phyloP scores from a whole-genome alignment of 2,329 filamentous ascomycete genomes.

The Xylariaceae sp. region DNA sequence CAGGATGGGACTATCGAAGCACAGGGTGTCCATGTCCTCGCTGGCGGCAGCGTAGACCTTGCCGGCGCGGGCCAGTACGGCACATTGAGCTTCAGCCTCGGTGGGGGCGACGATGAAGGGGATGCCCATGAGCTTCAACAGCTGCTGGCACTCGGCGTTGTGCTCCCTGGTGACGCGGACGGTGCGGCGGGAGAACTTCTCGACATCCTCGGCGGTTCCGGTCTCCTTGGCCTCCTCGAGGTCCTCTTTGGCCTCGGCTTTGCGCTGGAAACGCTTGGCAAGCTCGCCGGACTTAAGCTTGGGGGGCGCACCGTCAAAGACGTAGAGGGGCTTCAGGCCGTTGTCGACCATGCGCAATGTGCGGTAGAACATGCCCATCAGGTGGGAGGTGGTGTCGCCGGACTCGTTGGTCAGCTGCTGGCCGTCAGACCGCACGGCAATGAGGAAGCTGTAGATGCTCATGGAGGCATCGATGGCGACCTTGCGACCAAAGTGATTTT shows the following conservation, averaged over 20 bases:
- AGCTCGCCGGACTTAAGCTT: conserved; percentile 97
- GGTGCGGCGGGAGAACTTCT: conserved; percentile 92
- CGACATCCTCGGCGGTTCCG: conserved; percentile 92
- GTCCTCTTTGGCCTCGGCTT: conserved; percentile 83
- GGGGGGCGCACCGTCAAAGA: conserved; percentile 94
- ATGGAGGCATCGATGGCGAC: conserved; percentile 89
- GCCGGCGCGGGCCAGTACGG: conserved; percentile 78
- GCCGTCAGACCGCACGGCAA: conserved; percentile 93
- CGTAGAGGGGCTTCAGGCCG: conserved; percentile 96
- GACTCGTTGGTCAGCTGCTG: conserved; percentile 94
- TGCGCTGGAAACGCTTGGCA: conserved; percentile 92
- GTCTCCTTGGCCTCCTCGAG: conserved; percentile 96
- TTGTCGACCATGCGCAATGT: conserved; percentile 98
- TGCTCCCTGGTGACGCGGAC: conserved; percentile 95
- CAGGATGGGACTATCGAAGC: conserved; percentile 88
- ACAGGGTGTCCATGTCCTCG: conserved; percentile 98
- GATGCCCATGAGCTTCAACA: conserved; percentile 93
- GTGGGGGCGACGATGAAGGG: conserved; percentile 94
- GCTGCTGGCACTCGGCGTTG: conserved; percentile 86
- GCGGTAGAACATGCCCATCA: conserved; percentile 99
- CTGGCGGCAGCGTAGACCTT: conserved; percentile 97
- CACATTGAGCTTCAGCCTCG: conserved; percentile 96
- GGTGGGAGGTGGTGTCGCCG: conserved; percentile 93
- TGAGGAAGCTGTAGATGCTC: conserved; percentile 98
- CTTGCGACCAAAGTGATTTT: conserved; percentile 97